Evolutionary conservation across 2,329 filamentous ascomycete species (phyloP), one percentile per base, ranked within the genome.

Genomic region (Monilinia vaccinii-corymbosi): DNA sequence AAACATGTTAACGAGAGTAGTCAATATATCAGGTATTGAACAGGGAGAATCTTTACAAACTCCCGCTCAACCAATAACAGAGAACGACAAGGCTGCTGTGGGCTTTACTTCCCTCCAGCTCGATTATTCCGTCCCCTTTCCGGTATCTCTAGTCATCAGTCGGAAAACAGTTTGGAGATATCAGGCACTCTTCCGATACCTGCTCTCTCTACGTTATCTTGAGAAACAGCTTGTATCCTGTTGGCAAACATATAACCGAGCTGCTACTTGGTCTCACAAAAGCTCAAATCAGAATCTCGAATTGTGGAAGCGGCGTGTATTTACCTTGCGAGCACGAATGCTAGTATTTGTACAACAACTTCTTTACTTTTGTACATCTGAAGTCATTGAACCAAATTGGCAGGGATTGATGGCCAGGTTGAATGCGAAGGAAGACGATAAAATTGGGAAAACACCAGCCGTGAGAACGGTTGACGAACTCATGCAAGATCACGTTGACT

Each of bases 401-500:
- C 85, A 91, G 66, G 88, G 86, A 51, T 84, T 99, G 63, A 97
- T 97, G 91, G 84, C 87, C n/a, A 81, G 90, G 36, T 79, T 97
- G 7, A 87, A 86, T 77, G 82, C 78, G 11, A 81, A 80, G 62
- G 81, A 83, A 60, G 76, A 78, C 14, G 71, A 72, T 63, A 70
- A 73, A 60, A 71, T 73, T 36, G 71, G 72, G 3, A 58, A 62
- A 28, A 69, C 69, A n/a, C 71, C 75, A 8, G 46, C 60, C 6
- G 78, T 77, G 45, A 76, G 91, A 42, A 99, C 94, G 0, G 94
- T 99, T 1, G 94, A 99, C 70, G 91, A 97, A 75, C 76, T 99
- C 71, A 99, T 99, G 94, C 91, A 97, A 75, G 92, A 97, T 71
- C 94, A 99, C 75, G 92, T 99, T 62, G 94, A 97, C 75, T 99